Percentiles rank a stretch among this genome's conserved stretches.
Evolutionary conservation across 768 basidiomycete species (phyloP).

Genomic region (Nidula microcarpa): DNA sequence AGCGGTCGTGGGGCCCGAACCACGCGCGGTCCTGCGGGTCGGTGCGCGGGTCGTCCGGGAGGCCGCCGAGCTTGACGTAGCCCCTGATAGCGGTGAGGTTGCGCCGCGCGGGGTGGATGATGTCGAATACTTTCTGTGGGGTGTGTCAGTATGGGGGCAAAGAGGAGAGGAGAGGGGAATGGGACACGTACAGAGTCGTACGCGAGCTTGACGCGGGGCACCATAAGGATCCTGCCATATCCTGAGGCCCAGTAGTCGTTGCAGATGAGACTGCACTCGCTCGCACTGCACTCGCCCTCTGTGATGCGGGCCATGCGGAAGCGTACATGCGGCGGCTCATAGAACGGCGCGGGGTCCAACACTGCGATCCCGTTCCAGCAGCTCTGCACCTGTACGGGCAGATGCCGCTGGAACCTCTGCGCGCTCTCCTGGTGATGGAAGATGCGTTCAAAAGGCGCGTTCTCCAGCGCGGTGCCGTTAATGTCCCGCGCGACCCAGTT

Average conservation of each 20-base stretch:
- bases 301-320: slow-evolving; percentile 94
- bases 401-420: slow-evolving; percentile 83
- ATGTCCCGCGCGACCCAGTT: slow-evolving; percentile 99
- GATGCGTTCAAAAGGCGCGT: slow-evolving; percentile 92
- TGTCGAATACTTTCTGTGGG: slow-evolving; percentile 82
- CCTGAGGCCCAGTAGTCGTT: slow-evolving; percentile 98
- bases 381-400: slow-evolving; percentile 94
- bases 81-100: slow-evolving; percentile 97
- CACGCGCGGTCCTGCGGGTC: slow-evolving; percentile 97
- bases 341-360: slow-evolving; percentile 94
- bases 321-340: slow-evolving; percentile 82
- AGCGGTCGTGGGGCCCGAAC: slow-evolving; percentile 95
- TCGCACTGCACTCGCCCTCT: slow-evolving; percentile 91
- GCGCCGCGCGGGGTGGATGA: slow-evolving; percentile 85
- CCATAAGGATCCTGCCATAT: slow-evolving; percentile 97
- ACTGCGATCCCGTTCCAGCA: slow-evolving; percentile 99
- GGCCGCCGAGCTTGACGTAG: slow-evolving; percentile 91
- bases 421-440: slow-evolving; percentile 82
- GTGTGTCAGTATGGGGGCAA: too few relatives aligned
- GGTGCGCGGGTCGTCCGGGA: slow-evolving; percentile 92
- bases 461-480: slow-evolving; percentile 97
- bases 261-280: slow-evolving; percentile 94
- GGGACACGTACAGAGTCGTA: slow-evolving; percentile 78
- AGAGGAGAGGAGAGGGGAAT: too few relatives aligned
- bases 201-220: slow-evolving; percentile 92